Evolutionary conservation across 495 filamentous ascomycete species (phyloP).

Genomic region (Penicillium desertorum): DNA sequence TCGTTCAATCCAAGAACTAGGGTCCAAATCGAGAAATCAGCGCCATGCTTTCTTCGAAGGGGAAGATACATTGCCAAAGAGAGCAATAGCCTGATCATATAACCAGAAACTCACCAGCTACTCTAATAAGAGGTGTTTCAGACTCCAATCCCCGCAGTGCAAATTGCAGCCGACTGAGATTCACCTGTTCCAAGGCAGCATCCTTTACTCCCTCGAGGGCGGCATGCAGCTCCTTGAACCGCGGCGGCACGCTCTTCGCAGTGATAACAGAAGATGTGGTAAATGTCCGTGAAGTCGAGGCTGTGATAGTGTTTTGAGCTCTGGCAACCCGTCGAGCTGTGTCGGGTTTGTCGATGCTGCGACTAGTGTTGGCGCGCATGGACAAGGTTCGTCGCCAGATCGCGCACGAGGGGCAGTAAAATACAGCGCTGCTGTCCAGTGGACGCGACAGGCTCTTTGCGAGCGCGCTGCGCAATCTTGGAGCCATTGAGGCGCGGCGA

Average conservation of each 20-base stretch:
- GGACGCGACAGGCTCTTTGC: constrained; percentile 37
- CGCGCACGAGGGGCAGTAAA: constrained; percentile 44
- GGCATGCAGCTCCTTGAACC: constrained; percentile 55
- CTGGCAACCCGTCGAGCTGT: constrained; percentile 12
- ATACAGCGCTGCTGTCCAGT: constrained; percentile 24
- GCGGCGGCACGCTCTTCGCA: constrained; percentile 37
- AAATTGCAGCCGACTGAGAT: constrained; percentile 74
- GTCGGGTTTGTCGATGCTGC: constrained; percentile 12
- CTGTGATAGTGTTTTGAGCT: constrained; percentile 5
- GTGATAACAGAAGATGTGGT: constrained; percentile 31
- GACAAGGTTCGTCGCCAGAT: constrained; percentile 36
- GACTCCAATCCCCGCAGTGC: constrained; percentile 75
- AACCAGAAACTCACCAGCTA: constrained; percentile 55
- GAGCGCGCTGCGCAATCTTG: constrained; percentile 43
- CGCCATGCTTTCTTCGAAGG: background rate
- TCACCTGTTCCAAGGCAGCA: constrained; percentile 62
- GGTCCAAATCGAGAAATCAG: constrained; percentile 3
- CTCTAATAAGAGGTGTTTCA: constrained; percentile 60
- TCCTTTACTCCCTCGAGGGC: constrained; percentile 62
- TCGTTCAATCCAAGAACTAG: constrained; percentile 55
- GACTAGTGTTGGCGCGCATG: constrained; percentile 28
- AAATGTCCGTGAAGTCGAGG: constrained; percentile 13
- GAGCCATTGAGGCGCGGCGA: constrained; percentile 36
- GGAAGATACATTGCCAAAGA: background rate
- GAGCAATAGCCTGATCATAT: background rate